These are phyloP conservation scores for Pterulicium gracile DNA, from an alignment of 1,284 basidiomycete species.

Conservation along the genomic window DNA sequence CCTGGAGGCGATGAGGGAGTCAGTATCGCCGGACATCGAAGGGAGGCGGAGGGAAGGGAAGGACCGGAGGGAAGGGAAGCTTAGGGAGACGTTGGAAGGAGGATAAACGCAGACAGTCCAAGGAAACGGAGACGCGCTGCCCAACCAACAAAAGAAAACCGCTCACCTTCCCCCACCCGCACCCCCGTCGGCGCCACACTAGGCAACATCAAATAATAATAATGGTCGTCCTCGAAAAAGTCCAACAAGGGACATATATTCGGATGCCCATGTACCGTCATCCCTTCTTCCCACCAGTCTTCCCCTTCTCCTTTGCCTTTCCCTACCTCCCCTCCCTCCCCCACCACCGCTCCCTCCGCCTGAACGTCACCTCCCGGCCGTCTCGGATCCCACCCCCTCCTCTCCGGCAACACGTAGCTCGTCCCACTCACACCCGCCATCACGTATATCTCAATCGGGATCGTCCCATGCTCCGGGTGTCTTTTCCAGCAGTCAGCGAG, in stretches of 20 bases:
- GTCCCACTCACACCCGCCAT: slow-evolving; percentile 84
- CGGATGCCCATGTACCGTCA: slow-evolving; percentile 72
- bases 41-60: too few relatives aligned
- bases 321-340: slow-evolving; percentile 10
- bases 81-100: not conserved
- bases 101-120: not conserved
- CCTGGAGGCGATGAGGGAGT: too few relatives aligned
- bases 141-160: too few relatives aligned
- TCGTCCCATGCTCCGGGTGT: slow-evolving; percentile 89
- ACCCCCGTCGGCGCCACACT: slow-evolving; percentile 56
- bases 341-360: slow-evolving; percentile 14
- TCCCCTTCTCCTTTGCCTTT: not conserved
- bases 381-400: slow-evolving; percentile 73
- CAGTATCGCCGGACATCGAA: too few relatives aligned
- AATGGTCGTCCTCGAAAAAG: slow-evolving; percentile 96
- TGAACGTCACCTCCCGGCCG: slow-evolving; percentile 21
- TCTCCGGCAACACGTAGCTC: slow-evolving; percentile 58
- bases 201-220: slow-evolving; percentile 85
- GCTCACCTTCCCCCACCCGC: too few relatives aligned
- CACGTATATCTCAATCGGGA: slow-evolving; percentile 98
- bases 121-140: too few relatives aligned
- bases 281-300: slow-evolving; percentile 55
- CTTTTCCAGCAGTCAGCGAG: slow-evolving; percentile 99
- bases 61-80: not conserved
- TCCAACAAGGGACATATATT: slow-evolving; percentile 91